Conservation (phyloP, 257 asterid genomes). For the Nicotiana tomentosiformis region DNA sequence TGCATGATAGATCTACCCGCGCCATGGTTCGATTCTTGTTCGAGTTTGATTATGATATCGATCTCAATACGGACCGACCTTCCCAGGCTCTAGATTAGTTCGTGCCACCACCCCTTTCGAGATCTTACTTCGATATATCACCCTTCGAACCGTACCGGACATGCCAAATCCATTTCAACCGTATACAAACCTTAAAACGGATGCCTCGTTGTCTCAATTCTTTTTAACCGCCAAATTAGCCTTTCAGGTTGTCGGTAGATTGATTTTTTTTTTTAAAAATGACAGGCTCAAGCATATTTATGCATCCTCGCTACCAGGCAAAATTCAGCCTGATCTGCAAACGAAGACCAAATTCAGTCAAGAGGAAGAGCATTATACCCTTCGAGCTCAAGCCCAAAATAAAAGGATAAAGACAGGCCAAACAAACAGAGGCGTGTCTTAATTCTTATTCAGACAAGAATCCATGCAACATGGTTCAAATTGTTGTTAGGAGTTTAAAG, state of each 20-base stretch:
- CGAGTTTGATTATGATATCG: no score
- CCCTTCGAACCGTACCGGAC: no score
- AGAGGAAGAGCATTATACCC: background rate
- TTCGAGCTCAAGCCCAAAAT: background rate
- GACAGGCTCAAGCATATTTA: background rate
- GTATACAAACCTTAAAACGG: background rate
- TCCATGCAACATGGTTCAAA: background rate
- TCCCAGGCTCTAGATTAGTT: no score
- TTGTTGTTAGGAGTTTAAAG: background rate
- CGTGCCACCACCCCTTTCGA: no score
- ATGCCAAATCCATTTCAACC: no score
- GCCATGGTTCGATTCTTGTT: no score
- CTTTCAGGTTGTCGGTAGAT: background rate
- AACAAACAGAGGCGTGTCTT: background rate
- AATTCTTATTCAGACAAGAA: conserved; percentile 5
- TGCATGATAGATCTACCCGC: no score
- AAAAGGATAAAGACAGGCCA: background rate
- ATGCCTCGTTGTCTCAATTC: background rate
- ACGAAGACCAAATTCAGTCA: background rate
- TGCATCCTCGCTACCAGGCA: background rate
- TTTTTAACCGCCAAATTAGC: background rate
- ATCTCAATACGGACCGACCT: no score
- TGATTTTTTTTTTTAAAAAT: background rate
- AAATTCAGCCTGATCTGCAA: background rate
- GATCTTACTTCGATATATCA: no score